Percentiles rank a stretch among this genome's conserved stretches.
Evolutionary conservation across 2,329 filamentous ascomycete species (phyloP).

Genomic region (Sclerotinia sclerotiorum): DNA sequence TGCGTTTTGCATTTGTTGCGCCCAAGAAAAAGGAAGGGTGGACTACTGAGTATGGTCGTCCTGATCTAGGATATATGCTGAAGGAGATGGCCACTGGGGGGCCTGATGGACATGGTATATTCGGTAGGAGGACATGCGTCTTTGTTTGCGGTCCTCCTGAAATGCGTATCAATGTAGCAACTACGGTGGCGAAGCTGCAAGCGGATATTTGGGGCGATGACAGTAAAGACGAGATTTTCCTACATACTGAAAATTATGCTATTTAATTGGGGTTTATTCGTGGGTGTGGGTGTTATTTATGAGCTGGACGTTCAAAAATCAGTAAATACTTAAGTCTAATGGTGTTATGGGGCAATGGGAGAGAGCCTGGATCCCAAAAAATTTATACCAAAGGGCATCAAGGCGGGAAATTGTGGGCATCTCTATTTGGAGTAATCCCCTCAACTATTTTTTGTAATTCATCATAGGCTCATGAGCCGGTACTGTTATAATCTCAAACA

Average conservation of each 20-base stretch:
- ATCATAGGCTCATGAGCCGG: slow-evolving; percentile 9
- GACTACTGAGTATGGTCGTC: slow-evolving; percentile 89
- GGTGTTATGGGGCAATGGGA: slow-evolving; percentile 16
- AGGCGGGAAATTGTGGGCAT: slow-evolving; percentile 8
- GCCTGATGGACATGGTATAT: slow-evolving; percentile 62
- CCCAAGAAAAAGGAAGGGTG: slow-evolving; percentile 75
- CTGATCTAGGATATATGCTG: slow-evolving; percentile 84
- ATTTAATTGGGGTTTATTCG: slow-evolving; percentile 51
- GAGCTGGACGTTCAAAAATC: slow-evolving; percentile 7
- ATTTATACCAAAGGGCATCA: slow-evolving; percentile 14
- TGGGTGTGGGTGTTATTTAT: background rate
- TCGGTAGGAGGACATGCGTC: slow-evolving; percentile 80
- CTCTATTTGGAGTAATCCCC: background rate
- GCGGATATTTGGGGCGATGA: slow-evolving; percentile 77
- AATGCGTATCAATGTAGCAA: slow-evolving; percentile 87
- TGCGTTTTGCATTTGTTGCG: slow-evolving; percentile 83
- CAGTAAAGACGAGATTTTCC: slow-evolving; percentile 81
- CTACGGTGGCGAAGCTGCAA: slow-evolving; percentile 79
- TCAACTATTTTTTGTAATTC: slow-evolving; percentile 17
- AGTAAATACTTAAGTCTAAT: slow-evolving; percentile 9
- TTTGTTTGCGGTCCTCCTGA: slow-evolving; percentile 88
- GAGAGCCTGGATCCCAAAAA: slow-evolving; percentile 3
- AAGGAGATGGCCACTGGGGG: slow-evolving; percentile 77
- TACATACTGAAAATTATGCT: slow-evolving; percentile 95
- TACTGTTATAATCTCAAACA: slow-evolving; percentile 19